Percentiles rank a stretch among this genome's conserved stretches.
Conservation (phyloP, 371 early-diverging fungal species). For the Mucor circinelloides region DNA sequence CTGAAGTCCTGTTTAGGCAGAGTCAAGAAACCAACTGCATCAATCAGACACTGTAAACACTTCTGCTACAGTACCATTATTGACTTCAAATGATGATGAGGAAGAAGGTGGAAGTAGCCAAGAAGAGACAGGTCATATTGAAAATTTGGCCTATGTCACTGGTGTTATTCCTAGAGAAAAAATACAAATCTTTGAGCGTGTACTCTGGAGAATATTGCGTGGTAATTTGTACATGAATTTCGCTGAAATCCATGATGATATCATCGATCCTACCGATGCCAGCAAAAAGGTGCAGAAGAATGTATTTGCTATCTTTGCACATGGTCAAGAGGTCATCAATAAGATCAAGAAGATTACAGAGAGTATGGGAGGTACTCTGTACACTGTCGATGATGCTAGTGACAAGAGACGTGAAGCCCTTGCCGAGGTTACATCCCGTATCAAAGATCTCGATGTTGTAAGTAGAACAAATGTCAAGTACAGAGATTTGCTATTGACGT, state of each 20-base stretch:
- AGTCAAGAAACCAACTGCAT: conserved; percentile 29
- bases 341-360: conserved; percentile 94
- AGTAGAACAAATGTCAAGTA: background rate
- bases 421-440: conserved; percentile 61
- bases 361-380: conserved; percentile 92
- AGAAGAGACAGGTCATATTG: conserved; percentile 55
- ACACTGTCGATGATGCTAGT: conserved; percentile 77
- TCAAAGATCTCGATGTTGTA: conserved; percentile 49
- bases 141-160: conserved; percentile 73
- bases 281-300: conserved; percentile 88
- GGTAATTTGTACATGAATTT: conserved; percentile 96
- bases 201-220: conserved; percentile 94
- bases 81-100: conserved; percentile 23
- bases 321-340: conserved; percentile 85
- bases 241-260: conserved; percentile 89
- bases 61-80: conserved; percentile 56
- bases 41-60: background rate
- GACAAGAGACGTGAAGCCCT: conserved; percentile 82
- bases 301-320: conserved; percentile 95
- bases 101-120: conserved; percentile 69
- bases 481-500: background rate
- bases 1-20: conserved; percentile 40
- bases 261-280: conserved; percentile 70
- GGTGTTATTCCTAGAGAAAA: conserved; percentile 88
- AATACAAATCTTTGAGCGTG: conserved; percentile 91